phyloP scores from a whole-genome alignment of 2,329 filamentous ascomycete genomes.

The Lecanicillium sp. region DNA sequence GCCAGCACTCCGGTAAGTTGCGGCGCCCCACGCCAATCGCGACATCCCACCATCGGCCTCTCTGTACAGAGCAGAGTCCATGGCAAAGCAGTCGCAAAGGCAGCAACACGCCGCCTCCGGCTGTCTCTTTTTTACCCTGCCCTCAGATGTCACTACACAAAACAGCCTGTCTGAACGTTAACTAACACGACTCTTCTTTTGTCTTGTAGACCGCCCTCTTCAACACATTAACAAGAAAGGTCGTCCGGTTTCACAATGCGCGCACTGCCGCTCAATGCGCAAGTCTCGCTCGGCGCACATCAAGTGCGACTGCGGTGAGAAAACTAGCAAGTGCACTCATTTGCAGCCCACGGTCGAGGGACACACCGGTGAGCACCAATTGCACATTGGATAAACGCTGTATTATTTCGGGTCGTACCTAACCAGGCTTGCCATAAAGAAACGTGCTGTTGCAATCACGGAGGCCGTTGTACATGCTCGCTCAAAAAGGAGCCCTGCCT shows the following conservation, averaged over 20 bases:
- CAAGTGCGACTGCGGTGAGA: constrained; percentile 95
- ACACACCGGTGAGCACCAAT: constrained; percentile 44
- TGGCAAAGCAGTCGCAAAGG: background rate
- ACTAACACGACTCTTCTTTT: background rate
- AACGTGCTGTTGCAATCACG: constrained; percentile 64
- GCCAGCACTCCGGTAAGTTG: constrained; percentile 82
- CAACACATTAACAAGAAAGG: constrained; percentile 97
- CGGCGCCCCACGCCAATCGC: constrained; percentile 4
- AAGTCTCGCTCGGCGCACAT: constrained; percentile 92
- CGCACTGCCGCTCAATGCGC: constrained; percentile 91
- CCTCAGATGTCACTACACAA: too few relatives aligned
- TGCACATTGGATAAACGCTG: background rate
- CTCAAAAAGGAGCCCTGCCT: constrained; percentile 53
- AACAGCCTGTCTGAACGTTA: too few relatives aligned
- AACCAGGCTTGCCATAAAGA: constrained; percentile 31
- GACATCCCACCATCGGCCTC: constrained; percentile 4
- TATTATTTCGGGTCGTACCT: background rate
- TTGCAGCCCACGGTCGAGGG: constrained; percentile 48
- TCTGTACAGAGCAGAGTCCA: background rate
- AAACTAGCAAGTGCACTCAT: constrained; percentile 64
- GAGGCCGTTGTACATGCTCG: constrained; percentile 56
- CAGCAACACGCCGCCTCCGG: too few relatives aligned
- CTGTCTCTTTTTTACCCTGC: too few relatives aligned
- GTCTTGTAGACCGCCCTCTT: constrained; percentile 67
- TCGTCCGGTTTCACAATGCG: constrained; percentile 93